Percentiles rank a stretch among this genome's conserved stretches.
These are phyloP conservation scores for Trametes cinnabarina DNA, from an alignment of 768 basidiomycete species.

Conservation along the genomic window DNA sequence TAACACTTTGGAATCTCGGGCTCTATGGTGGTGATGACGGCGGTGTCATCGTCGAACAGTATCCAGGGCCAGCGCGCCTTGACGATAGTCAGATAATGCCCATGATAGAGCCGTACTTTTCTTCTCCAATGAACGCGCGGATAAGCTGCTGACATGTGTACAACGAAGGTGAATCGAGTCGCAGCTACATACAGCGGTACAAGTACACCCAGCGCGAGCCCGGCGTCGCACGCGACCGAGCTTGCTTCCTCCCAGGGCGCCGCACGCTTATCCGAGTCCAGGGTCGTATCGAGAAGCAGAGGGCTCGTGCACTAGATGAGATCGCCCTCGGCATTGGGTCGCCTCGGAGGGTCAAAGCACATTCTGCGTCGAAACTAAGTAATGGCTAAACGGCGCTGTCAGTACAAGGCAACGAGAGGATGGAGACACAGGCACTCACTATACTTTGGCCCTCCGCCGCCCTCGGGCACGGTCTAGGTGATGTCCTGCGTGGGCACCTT, in stretches of 20 bases:
- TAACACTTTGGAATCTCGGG: constrained; percentile 90
- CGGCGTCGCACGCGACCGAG: too few species aligned
- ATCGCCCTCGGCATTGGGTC: too few species aligned
- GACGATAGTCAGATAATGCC: constrained; percentile 95
- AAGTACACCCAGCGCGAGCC: too few species aligned
- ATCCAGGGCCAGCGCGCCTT: constrained; percentile 82
- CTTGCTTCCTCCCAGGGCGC: too few species aligned
- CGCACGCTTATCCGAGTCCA: too few species aligned
- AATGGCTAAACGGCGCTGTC: neutral
- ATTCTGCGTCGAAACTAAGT: neutral
- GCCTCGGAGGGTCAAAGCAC: too few species aligned
- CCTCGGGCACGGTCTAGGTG: constrained; percentile 95
- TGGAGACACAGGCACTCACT: constrained; percentile 47
- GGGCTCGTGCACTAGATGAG: too few species aligned
- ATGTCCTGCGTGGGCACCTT: constrained; percentile 97
- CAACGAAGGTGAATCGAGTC: too few species aligned
- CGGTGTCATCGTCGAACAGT: constrained; percentile 90
- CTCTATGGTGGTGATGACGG: constrained; percentile 82
- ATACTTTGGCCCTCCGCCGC: constrained; percentile 95
- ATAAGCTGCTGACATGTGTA: too few species aligned
- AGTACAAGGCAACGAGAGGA: neutral
- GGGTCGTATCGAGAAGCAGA: too few species aligned
- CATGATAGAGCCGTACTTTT: constrained; percentile 74
- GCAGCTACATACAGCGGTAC: too few species aligned
- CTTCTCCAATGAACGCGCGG: too few species aligned